Conservation (phyloP, 2,329 filamentous ascomycete genomes). For the Teratosphaeria zuluensis region DNA sequence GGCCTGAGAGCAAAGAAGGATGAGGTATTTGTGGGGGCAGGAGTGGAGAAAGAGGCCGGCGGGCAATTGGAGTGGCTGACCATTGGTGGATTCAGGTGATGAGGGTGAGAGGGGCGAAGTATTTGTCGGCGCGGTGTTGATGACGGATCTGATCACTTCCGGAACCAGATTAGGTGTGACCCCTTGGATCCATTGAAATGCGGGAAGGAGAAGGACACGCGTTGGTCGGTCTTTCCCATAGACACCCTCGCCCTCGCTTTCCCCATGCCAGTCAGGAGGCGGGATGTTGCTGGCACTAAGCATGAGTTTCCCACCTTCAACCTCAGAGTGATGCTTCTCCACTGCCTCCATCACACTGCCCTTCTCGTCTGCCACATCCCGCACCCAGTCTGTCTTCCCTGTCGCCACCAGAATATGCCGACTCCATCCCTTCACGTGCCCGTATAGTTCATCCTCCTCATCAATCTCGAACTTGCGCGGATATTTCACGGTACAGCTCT, state of each 20-base stretch:
- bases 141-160: constrained; percentile 58
- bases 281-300: constrained; percentile 88
- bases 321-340: constrained; percentile 25
- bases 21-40: constrained; percentile 74
- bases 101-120: constrained; percentile 49
- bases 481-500: constrained; percentile 67
- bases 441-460: constrained; percentile 69
- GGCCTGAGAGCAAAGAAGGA: constrained; percentile 86
- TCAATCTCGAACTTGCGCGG: constrained; percentile 67
- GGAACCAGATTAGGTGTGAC: constrained; percentile 68
- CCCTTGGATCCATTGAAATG: constrained; percentile 73
- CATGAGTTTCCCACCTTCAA: constrained; percentile 56
- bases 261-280: constrained; percentile 52
- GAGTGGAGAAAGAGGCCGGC: constrained; percentile 46
- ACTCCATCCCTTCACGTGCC: constrained; percentile 74
- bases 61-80: constrained; percentile 12
- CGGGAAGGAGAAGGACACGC: constrained; percentile 71
- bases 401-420: constrained; percentile 88
- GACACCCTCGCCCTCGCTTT: constrained; percentile 33
- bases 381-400: constrained; percentile 91
- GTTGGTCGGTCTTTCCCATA: constrained; percentile 56
- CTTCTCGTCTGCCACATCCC: constrained; percentile 79
- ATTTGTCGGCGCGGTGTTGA: constrained; percentile 66
- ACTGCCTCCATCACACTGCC: constrained; percentile 48
- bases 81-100: constrained; percentile 16